phyloP scores from a whole-genome alignment of 352 stramenopile genomes.

The Pythium scleroteichum region DNA sequence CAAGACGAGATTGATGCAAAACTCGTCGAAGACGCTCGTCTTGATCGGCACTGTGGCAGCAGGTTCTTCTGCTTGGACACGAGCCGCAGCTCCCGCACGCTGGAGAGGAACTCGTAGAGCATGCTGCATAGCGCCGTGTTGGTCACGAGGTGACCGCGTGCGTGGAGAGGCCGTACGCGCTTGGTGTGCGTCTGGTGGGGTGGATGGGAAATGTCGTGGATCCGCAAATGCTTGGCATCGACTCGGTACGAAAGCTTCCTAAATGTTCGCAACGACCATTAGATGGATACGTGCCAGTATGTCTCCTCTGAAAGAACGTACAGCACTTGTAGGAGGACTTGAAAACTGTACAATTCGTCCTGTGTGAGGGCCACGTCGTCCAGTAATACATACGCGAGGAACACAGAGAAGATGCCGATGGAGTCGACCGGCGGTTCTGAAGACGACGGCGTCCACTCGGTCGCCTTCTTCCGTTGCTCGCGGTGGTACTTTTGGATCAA shows the following conservation, averaged over 20 bases:
- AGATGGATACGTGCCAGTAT: background rate
- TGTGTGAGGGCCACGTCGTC: conserved; percentile 55
- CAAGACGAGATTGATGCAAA: background rate
- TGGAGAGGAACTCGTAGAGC: conserved; percentile 65
- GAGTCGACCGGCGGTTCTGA: conserved; percentile 75
- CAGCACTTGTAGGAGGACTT: conserved; percentile 83
- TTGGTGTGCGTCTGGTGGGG: conserved; percentile 8
- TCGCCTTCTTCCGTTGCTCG: conserved; percentile 56
- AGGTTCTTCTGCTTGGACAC: conserved; percentile 76
- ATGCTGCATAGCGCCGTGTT: conserved; percentile 26
- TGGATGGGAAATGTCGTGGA: conserved; percentile 19
- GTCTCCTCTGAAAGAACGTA: conserved; percentile 38
- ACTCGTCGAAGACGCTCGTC: background rate
- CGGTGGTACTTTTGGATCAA: conserved; percentile 88
- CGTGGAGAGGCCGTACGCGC: background rate
- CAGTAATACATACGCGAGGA: conserved; percentile 66
- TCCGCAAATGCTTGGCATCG: conserved; percentile 21
- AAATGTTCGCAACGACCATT: no score
- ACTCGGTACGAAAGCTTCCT: conserved; percentile 30
- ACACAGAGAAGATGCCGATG: conserved; percentile 77
- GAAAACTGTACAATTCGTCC: conserved; percentile 61
- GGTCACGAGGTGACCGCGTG: conserved; percentile 5
- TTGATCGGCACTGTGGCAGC: conserved; percentile 28
- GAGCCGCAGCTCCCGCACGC: conserved; percentile 76
- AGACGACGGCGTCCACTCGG: conserved; percentile 53